Percentiles rank a stretch among this genome's conserved stretches.
phyloP scores from a whole-genome alignment of 2,329 filamentous ascomycete genomes.

The Fusarium pseudocircinatum region DNA sequence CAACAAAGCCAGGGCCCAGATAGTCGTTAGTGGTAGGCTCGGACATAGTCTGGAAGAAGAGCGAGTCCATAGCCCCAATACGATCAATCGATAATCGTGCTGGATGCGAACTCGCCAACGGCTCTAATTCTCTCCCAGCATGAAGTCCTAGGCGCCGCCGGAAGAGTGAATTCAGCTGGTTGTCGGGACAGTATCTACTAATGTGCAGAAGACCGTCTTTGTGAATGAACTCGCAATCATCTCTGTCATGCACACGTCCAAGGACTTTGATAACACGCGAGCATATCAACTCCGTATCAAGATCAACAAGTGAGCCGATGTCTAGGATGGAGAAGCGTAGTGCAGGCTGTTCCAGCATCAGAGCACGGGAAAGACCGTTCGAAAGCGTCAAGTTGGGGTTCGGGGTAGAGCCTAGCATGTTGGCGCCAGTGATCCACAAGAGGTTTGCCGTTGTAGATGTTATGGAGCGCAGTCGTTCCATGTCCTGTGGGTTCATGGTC shows the following conservation, averaged over 20 bases:
- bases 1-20: neutral
- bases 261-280: neutral
- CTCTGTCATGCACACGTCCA: neutral
- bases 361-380: neutral
- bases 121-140: neutral
- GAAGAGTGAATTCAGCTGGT: neutral
- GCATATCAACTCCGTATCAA: neutral
- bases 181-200: neutral
- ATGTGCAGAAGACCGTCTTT: neutral
- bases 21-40: fast-evolving
- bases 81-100: neutral
- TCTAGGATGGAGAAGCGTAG: neutral
- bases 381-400: neutral
- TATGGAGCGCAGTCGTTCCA: neutral
- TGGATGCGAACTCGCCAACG: neutral
- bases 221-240: neutral
- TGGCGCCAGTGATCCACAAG: neutral
- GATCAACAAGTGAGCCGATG: neutral
- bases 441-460: neutral
- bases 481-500: neutral
- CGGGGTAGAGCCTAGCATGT: neutral
- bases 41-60: neutral
- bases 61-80: neutral
- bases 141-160: neutral
- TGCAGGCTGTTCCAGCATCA: neutral